These are phyloP conservation scores for Phytopythium ostracodes DNA, from an alignment of 352 stramenopile species.

Conservation along the genomic window DNA sequence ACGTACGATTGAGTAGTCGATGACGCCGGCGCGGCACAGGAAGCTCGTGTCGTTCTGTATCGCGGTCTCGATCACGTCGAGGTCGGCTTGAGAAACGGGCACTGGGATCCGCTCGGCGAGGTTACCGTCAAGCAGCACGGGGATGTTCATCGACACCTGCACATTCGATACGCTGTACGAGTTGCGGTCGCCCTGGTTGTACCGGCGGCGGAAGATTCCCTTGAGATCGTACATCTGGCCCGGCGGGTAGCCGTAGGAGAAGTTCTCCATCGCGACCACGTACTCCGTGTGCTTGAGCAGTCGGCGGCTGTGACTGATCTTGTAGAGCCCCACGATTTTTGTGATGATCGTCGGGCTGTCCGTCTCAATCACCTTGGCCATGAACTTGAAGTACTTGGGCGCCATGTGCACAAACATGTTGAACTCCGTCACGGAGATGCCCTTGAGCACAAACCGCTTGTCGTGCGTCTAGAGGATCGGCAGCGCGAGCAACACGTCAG, in stretches of 20 bases:
- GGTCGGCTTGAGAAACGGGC: conserved; percentile 56
- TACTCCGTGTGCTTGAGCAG: conserved; percentile 79
- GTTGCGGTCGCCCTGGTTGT: conserved; percentile 41
- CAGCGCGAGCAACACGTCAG: background rate
- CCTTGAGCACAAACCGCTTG: conserved; percentile 82
- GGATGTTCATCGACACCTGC: conserved; percentile 48
- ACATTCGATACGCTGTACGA: conserved; percentile 38
- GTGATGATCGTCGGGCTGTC: conserved; percentile 68
- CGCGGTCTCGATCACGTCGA: conserved; percentile 56
- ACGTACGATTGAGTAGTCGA: conserved; percentile 85
- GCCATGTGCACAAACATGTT: conserved; percentile 91
- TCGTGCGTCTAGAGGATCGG: conserved; percentile 54
- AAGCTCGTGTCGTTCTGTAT: conserved; percentile 81
- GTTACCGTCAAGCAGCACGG: conserved; percentile 78
- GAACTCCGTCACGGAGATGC: conserved; percentile 82
- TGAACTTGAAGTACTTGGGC: conserved; percentile 85
- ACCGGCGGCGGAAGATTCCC: conserved; percentile 72
- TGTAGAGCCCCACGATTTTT: conserved; percentile 84
- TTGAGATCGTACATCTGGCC: conserved; percentile 88
- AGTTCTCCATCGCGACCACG: conserved; percentile 86
- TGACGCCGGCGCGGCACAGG: conserved; percentile 65
- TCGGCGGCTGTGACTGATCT: conserved; percentile 54
- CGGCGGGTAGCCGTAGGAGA: conserved; percentile 69
- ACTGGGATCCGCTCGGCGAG: conserved; percentile 78
- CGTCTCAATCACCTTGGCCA: conserved; percentile 56